Percentiles rank a stretch among this genome's conserved stretches.
These are phyloP conservation scores for Arabis hirsuta DNA, from an alignment of 345 rosid species.

Conservation along the genomic window DNA sequence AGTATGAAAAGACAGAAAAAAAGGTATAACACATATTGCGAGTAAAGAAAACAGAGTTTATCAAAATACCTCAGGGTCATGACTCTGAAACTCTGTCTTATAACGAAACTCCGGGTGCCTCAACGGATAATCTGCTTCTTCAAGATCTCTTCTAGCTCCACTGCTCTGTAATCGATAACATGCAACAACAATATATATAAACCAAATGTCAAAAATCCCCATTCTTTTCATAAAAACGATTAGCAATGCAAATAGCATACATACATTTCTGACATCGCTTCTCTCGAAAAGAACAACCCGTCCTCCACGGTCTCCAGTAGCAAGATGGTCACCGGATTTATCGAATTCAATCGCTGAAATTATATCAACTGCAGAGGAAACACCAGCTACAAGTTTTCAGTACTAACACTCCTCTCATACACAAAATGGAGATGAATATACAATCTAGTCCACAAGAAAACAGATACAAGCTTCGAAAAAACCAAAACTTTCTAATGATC, in stretches of 20 bases:
- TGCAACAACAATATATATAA: slow-evolving; percentile 25
- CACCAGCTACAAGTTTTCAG: slow-evolving; percentile 28
- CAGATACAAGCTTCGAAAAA: slow-evolving; percentile 11
- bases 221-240: slow-evolving; percentile 12
- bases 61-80: slow-evolving; percentile 81
- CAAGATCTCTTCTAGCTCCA: slow-evolving; percentile 69
- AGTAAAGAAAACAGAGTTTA: slow-evolving; percentile 19
- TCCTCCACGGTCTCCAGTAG: slow-evolving; percentile 98
- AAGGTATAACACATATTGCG: background rate
- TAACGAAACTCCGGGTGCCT: slow-evolving; percentile 85
- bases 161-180: slow-evolving; percentile 54
- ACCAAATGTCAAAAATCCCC: slow-evolving; percentile 19
- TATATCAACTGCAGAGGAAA: slow-evolving; percentile 75
- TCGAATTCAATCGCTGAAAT: slow-evolving; percentile 92
- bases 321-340: slow-evolving; percentile 79
- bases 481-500: slow-evolving; percentile 17
- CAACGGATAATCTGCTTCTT: slow-evolving; percentile 62
- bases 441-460: background rate
- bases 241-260: slow-evolving; percentile 35
- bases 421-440: background rate
- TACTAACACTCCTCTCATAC: background rate
- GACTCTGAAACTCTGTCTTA: slow-evolving; percentile 95
- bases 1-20: slow-evolving; percentile 27
- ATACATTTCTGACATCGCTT: slow-evolving; percentile 69
- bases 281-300: slow-evolving; percentile 95